Evolutionary conservation across 2,329 filamentous ascomycete species (phyloP), one percentile per base, ranked within the genome.

Genomic region (Fusarium poae): DNA sequence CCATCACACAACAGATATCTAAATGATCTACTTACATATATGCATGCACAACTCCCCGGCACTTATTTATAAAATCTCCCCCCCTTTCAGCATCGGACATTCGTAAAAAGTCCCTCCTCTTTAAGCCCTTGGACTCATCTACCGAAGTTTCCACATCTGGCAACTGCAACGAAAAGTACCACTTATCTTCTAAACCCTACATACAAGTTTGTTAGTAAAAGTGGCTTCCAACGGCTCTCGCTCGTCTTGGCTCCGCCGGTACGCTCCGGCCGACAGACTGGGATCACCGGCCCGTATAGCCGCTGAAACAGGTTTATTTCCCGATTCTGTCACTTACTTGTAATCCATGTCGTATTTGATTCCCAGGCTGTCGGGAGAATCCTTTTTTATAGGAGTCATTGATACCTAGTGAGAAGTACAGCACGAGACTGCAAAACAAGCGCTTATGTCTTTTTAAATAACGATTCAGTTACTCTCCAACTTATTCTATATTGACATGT

Each of bases 221-320:
- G 32, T 34, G 32, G 32, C 32, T 16, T 30, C 18, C 58, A 51
- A 55, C 70, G 71, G 71, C 58, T 71, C 56, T 70, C 65, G 57
- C 34, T 51, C 23, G 18, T 51, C 48, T 51, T 51, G 34, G 53
- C 57, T 56, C 62, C 70, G 72, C 48, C 64, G 64, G 62, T 34
- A 44, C 62, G 61, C 39, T 32, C 68, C 58, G 59, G 44, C 66
- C 62, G 65, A 57, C 21, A 25, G 43, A 32, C 15, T 46, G 57
- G 72, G 72, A 52, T 69, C 18, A 34, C 23, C 72, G 72, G 72
- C 54, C 72, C 72, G 72, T 27, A 16, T 48, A 61, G 29, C 72
- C 72, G 72, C 40, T 16, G 10, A 20, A 29, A 32, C 25, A 48
- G 35, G 40, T 27, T 34, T 37, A 32, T 61, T 61, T 52, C 57